A percentile compares a stretch with the other conserved stretches of the same genome.
Evolutionary conservation across 306 rosid species (phyloP).

Genomic region (Medicago lupulina): DNA sequence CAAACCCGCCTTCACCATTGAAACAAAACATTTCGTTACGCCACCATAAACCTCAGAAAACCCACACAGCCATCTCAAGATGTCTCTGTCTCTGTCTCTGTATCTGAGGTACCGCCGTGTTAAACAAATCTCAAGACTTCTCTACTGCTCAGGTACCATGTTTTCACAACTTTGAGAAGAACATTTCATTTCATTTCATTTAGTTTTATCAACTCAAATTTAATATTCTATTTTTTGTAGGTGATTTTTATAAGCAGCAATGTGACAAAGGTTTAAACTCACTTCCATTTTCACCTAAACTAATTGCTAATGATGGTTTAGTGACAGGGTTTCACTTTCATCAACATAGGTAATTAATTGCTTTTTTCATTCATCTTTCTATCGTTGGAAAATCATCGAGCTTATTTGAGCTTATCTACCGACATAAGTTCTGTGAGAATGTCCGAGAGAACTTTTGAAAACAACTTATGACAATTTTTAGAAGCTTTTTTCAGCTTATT

Average conservation of each 20-base stretch:
- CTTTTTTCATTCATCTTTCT: not conserved
- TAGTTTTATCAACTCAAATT: constrained; percentile 5
- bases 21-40: too few relatives aligned
- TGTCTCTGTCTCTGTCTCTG: constrained; percentile 27
- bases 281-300: constrained; percentile 35
- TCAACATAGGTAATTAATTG: constrained; percentile 50
- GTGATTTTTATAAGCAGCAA: constrained; percentile 41
- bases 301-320: constrained; percentile 34
- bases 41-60: constrained; percentile 1
- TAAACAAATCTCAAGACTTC: constrained; percentile 45
- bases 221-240: constrained; percentile 33
- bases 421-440: too few relatives aligned
- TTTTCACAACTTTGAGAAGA: not conserved
- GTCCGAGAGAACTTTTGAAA: too few relatives aligned
- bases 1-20: too few relatives aligned
- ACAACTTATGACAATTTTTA: too few relatives aligned
- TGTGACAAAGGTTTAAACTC: constrained; percentile 38
- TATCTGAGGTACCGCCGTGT: constrained; percentile 42
- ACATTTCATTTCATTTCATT: not conserved
- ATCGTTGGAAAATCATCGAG: too few relatives aligned
- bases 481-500: too few relatives aligned
- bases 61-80: too few relatives aligned
- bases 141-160: constrained; percentile 37
- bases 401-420: too few relatives aligned
- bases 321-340: constrained; percentile 45